Evolutionary conservation across 768 basidiomycete genomes (phyloP).

Genomic region (Phlegmacium glaucopus): DNA sequence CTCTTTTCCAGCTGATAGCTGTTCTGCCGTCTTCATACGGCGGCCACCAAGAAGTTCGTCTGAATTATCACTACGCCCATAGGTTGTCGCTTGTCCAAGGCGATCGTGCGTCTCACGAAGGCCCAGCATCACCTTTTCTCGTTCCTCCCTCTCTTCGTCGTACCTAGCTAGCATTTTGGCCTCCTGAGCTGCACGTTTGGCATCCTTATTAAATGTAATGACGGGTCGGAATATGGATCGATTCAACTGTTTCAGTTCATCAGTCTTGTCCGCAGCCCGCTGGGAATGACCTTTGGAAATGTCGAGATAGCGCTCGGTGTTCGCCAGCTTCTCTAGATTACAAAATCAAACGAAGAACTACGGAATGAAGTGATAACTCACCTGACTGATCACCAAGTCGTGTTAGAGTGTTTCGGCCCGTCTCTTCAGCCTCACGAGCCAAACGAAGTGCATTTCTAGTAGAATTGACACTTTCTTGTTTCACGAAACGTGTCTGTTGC

Average conservation of each 20-base stretch:
- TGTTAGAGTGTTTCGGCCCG: slow-evolving; percentile 77
- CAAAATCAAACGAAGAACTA: slow-evolving; percentile 4
- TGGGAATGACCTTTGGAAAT: slow-evolving; percentile 83
- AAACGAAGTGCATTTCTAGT: slow-evolving; percentile 90
- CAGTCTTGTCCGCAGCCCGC: slow-evolving; percentile 90
- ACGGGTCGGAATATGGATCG: slow-evolving; percentile 92
- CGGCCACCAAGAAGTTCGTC: slow-evolving; percentile 40
- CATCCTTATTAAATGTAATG: slow-evolving; percentile 90
- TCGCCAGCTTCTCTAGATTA: slow-evolving; percentile 74
- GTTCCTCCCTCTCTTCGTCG: slow-evolving; percentile 78
- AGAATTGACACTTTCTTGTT: slow-evolving; percentile 88
- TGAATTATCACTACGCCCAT: slow-evolving; percentile 48
- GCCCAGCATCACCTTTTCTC: slow-evolving; percentile 83
- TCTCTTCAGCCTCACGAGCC: slow-evolving; percentile 96
- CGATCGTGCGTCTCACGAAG: slow-evolving; percentile 86
- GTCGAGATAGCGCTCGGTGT: slow-evolving; percentile 94
- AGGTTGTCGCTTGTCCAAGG: slow-evolving; percentile 69
- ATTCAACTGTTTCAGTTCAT: slow-evolving; percentile 92
- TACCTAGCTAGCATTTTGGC: slow-evolving; percentile 81
- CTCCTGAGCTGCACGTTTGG: slow-evolving; percentile 85
- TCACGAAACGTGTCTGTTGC: slow-evolving; percentile 80
- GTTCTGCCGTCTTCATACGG: slow-evolving; percentile 45
- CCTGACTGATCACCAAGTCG: slow-evolving; percentile 94
- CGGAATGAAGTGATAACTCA: slow-evolving; percentile 31
- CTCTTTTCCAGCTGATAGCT: slow-evolving; percentile 56